Conservation (phyloP, 106 monocot genomes). For the Phalaenopsis aphrodite region DNA sequence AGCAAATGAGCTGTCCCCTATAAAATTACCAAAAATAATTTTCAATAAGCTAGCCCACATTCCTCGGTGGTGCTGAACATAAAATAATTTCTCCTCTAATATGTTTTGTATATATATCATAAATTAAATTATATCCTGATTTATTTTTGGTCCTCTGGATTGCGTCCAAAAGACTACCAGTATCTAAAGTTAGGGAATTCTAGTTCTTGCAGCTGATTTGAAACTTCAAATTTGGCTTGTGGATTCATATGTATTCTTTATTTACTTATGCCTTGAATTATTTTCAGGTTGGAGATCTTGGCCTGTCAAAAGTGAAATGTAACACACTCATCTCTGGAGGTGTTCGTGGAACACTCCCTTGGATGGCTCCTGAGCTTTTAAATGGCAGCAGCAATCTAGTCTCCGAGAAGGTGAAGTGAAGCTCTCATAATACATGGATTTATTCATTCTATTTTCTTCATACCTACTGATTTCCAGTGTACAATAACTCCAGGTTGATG, state of each 20-base stretch:
- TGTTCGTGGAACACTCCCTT: conserved; percentile 86
- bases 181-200: no score
- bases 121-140: no score
- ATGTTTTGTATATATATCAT: no score
- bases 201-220: no score
- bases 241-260: background rate
- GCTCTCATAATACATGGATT: background rate
- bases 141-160: no score
- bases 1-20: no score
- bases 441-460: background rate
- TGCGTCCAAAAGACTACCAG: no score
- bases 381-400: conserved; percentile 76
- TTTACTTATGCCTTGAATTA: background rate
- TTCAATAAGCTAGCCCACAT: no score
- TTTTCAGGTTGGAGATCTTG: conserved; percentile 79
- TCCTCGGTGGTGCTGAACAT: no score
- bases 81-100: no score
- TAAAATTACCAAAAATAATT: no score
- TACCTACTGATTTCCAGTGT: background rate
- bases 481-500: conserved; percentile 57
- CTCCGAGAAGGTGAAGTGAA: conserved; percentile 61
- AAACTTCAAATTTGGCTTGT: no score
- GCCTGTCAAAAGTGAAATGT: conserved; percentile 88
- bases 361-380: conserved; percentile 96
- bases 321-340: conserved; percentile 94